These are phyloP conservation scores for Pneumocystis oryctolagi DNA, from an alignment of 1,139 yeast species.

Conservation along the genomic window DNA sequence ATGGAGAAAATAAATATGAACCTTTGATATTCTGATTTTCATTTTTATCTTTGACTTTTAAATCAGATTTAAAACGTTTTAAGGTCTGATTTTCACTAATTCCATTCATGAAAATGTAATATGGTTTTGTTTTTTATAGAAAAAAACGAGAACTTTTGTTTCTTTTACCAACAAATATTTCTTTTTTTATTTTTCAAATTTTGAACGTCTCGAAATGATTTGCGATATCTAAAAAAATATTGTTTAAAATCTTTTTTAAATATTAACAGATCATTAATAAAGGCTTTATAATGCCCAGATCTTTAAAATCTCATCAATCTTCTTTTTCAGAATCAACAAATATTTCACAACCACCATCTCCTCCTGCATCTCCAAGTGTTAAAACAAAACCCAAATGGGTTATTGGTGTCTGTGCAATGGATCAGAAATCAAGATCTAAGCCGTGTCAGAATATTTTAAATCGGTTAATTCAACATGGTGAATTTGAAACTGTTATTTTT, in stretches of 20 bases:
- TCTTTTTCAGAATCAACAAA: not conserved
- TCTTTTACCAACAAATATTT: not conserved
- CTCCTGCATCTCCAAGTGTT: not conserved
- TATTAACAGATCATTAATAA: not conserved
- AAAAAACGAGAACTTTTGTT: not conserved
- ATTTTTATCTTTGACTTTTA: constrained; percentile 24
- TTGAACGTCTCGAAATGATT: not conserved
- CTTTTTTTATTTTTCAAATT: not conserved
- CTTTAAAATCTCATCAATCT: not conserved
- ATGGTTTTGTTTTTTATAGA: not conserved
- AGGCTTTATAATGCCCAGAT: not conserved
- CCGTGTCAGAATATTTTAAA: constrained; percentile 88
- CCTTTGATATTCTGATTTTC: not conserved
- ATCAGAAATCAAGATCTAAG: constrained; percentile 84
- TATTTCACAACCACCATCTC: not conserved
- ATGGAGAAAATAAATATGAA: constrained; percentile 35
- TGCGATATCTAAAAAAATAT: not conserved
- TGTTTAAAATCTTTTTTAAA: not conserved
- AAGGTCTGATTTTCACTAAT: not conserved
- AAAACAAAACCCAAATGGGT: constrained; percentile 29
- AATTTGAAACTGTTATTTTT: constrained; percentile 89
- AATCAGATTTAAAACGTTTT: not conserved
- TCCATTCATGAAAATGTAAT: not conserved
- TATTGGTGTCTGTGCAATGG: constrained; percentile 99
- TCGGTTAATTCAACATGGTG: constrained; percentile 79